Evolutionary conservation across 202 grass and related monocot genomes (phyloP), one percentile per base, ranked within the genome.

Genomic region (Zoysia matrella): DNA sequence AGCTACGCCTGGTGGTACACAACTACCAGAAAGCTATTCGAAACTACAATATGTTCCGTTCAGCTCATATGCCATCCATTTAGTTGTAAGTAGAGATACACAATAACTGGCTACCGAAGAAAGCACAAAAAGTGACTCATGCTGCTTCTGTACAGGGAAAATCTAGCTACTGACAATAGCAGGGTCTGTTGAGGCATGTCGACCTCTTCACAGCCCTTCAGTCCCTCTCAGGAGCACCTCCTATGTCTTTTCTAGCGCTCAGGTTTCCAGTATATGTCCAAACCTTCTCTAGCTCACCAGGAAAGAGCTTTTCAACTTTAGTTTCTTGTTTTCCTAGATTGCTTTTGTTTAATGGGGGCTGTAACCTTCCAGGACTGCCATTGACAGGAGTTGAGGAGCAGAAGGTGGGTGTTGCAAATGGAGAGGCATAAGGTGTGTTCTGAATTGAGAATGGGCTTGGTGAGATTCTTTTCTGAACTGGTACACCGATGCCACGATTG

Each of bases 261-360:
- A 98, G 81, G 69, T 97, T 95, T 52, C 95, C 88, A 1, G 92
- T 74, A 22, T 97, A 94, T 22, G 89, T 91, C 92, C 95, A 93
- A 60, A 95, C 89, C 79, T 95, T 96, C 80, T 93, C 91, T 11
- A 87, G 46, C 75, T 96, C 22, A 30, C 22, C 22, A 30, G 22
- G 22, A 30, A 30, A 30, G 22, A 30, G 22, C 22, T 30, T 30
- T 30, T 30, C 22, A 30, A 30, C 22, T 30, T 30, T 30, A 30
- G 22, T 30, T 30, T 30, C 22, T 30, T 30, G 22, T 30, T 30
- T 30, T 30, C 22, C 22, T 30, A 30, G 22, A 30, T 30, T 30
- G 22, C 22, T 80, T 82, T 88, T 94, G 49, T 51, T 92, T 43
- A 81, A 43, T 11, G 83, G 86, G 62, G 82, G 73, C 13, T 91